Evolutionary conservation across 2,329 filamentous ascomycete genomes (phyloP).

Genomic region (Exophiala oligosperma): DNA sequence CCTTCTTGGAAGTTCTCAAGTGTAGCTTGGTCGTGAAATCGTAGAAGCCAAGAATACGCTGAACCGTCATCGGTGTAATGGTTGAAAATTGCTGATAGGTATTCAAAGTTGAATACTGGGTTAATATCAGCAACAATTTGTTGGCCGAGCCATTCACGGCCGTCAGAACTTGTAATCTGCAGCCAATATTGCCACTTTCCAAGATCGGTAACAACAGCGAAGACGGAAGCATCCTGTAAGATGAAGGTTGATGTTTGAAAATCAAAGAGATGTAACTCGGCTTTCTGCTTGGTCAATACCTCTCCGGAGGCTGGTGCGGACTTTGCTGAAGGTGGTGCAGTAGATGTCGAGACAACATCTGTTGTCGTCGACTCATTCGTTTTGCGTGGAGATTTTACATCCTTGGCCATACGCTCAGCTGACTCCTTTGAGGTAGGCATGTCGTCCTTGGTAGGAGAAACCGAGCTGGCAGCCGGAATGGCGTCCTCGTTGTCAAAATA

Average conservation of each 20-base stretch:
- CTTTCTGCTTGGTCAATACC: slow-evolving; percentile 71
- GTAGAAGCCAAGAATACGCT: slow-evolving; percentile 91
- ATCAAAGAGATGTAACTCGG: slow-evolving; percentile 92
- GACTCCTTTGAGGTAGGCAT: slow-evolving; percentile 42
- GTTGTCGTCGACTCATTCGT: slow-evolving; percentile 36
- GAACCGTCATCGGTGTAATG: slow-evolving; percentile 86
- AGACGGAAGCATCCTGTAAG: slow-evolving; percentile 71
- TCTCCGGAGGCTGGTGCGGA: slow-evolving; percentile 68
- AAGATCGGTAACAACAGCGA: slow-evolving; percentile 78
- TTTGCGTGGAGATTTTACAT: slow-evolving; percentile 43
- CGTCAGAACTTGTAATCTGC: slow-evolving; percentile 70
- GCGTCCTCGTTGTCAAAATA: slow-evolving; percentile 67
- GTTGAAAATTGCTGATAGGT: slow-evolving; percentile 98
- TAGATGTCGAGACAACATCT: slow-evolving; percentile 48
- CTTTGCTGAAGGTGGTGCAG: slow-evolving; percentile 60
- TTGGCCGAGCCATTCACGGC: slow-evolving; percentile 83
- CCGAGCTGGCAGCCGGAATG: slow-evolving; percentile 61
- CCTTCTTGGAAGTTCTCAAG: slow-evolving; percentile 90
- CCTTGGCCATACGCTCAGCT: slow-evolving; percentile 45
- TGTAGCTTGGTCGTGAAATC: slow-evolving; percentile 80
- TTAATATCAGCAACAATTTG: slow-evolving; percentile 88
- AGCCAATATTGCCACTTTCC: slow-evolving; percentile 96
- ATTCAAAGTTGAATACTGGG: slow-evolving; percentile 98
- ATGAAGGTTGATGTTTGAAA: slow-evolving; percentile 84
- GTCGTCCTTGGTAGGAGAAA: slow-evolving; percentile 48